Conservation (phyloP, 2,329 filamentous ascomycete genomes). For the Rhytidhysteron rufulum region DNA sequence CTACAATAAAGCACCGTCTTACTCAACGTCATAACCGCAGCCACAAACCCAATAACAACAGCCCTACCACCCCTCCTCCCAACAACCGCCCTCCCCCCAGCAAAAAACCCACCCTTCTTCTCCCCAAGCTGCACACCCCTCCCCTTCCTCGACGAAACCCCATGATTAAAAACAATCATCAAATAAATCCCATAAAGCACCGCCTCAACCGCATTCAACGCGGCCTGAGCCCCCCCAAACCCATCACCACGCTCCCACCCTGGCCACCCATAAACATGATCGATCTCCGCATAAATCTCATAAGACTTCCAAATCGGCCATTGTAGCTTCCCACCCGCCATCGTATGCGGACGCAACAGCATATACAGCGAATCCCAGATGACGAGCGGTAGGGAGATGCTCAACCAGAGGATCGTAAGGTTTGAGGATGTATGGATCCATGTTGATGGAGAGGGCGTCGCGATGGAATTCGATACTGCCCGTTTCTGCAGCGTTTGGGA, state of each 20-base stretch:
- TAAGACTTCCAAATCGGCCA: constrained; percentile 73
- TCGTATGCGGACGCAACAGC: constrained; percentile 72
- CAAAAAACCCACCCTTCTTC: constrained; percentile 42
- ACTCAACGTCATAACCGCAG: constrained; percentile 60
- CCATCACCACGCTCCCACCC: constrained; percentile 63
- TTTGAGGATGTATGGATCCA: constrained; percentile 61
- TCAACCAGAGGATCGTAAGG: constrained; percentile 65
- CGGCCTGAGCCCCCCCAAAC: constrained; percentile 72
- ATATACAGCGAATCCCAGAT: constrained; percentile 80
- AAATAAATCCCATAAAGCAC: constrained; percentile 62
- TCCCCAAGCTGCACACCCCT: constrained; percentile 37
- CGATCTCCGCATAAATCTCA: constrained; percentile 72
- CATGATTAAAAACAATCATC: constrained; percentile 47
- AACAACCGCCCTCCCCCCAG: constrained; percentile 48
- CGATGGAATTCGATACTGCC: constrained; percentile 18
- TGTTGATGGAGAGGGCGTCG: constrained; percentile 18
- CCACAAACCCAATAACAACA: constrained; percentile 56
- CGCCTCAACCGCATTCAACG: constrained; percentile 67
- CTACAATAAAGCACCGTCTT: constrained; percentile 67
- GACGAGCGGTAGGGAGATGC: constrained; percentile 72
- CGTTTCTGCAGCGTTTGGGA: constrained; percentile 13
- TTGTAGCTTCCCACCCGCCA: constrained; percentile 73
- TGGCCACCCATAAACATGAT: constrained; percentile 77
- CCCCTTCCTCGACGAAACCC: constrained; percentile 28
- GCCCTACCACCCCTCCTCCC: constrained; percentile 53